Evolutionary conservation across 768 basidiomycete species (phyloP).

Genomic region (Dioszegia aurantiaca): DNA sequence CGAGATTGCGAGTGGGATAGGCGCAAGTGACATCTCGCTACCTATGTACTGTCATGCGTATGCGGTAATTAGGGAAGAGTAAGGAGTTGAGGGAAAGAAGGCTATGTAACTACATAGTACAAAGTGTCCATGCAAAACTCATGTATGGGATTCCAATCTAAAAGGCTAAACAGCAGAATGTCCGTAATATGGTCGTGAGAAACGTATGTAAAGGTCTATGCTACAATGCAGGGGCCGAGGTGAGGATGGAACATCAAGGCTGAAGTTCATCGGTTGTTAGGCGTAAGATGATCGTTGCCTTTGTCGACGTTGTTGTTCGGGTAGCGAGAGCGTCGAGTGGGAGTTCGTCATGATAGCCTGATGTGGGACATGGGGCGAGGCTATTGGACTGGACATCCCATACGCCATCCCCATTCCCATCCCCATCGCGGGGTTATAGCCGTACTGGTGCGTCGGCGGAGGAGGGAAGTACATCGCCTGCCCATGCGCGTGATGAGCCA

Average conservation of each 20-base stretch:
- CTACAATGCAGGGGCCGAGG: not conserved
- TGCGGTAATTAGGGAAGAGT: too few relatives aligned
- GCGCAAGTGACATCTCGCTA: conserved; percentile 3
- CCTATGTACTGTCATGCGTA: not conserved
- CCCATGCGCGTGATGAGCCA: not conserved
- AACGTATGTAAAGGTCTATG: not conserved
- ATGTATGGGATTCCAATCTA: not conserved
- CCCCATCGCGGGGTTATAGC: not conserved
- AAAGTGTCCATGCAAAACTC: conserved; percentile 1
- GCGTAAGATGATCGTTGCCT: conserved; percentile 10
- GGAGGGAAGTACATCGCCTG: conserved; percentile 4
- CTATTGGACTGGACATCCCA: too few relatives aligned
- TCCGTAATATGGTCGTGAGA: not conserved
- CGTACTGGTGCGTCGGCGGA: not conserved
- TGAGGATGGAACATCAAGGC: not conserved
- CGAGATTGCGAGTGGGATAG: not conserved
- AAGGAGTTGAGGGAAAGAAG: too few relatives aligned
- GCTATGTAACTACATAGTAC: too few relatives aligned
- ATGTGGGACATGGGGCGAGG: not conserved
- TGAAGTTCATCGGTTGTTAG: too few relatives aligned
- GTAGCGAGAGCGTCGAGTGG: conserved; percentile 3
- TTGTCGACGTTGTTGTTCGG: conserved; percentile 10
- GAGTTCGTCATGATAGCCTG: not conserved
- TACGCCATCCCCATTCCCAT: too few relatives aligned
- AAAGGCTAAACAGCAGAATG: not conserved